phyloP scores from a whole-genome alignment of 768 basidiomycete species.

The Panaeolus papilionaceus region DNA sequence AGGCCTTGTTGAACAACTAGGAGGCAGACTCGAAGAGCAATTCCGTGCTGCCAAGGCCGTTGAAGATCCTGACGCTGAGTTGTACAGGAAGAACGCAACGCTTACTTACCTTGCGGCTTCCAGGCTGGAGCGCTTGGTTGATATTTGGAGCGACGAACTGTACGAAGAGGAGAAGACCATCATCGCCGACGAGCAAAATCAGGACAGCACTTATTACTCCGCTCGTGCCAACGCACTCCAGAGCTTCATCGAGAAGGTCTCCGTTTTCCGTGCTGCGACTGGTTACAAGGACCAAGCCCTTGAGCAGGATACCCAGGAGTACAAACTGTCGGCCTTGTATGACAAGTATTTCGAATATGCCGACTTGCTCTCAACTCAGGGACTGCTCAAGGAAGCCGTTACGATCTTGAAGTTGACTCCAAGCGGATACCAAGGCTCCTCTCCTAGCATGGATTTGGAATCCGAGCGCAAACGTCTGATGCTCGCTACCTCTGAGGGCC shows the following conservation, averaged over 20 bases:
- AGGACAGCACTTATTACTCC: conserved; percentile 67
- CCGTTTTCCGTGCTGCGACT: conserved; percentile 90
- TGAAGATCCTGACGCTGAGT: conserved; percentile 49
- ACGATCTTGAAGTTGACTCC: conserved; percentile 84
- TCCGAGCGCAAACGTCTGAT: conserved; percentile 47
- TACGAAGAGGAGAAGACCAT: conserved; percentile 78
- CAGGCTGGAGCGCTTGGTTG: conserved; percentile 84
- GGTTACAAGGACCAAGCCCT: conserved; percentile 81
- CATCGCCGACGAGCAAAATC: conserved; percentile 43
- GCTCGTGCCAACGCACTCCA: conserved; percentile 88
- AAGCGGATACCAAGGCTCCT: conserved; percentile 70
- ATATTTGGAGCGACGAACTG: conserved; percentile 93
- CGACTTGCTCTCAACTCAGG: conserved; percentile 88
- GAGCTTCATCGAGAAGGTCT: conserved; percentile 95
- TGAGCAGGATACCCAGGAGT: conserved; percentile 54
- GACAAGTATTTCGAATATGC: conserved; percentile 97
- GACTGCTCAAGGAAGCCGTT: conserved; percentile 84
- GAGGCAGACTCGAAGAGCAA: conserved; percentile 88
- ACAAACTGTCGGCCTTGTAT: conserved; percentile 86
- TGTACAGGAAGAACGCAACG: conserved; percentile 86
- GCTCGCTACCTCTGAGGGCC: conserved; percentile 36
- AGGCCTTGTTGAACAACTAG: conserved; percentile 90
- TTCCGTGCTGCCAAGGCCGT: conserved; percentile 63
- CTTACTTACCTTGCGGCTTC: conserved; percentile 94
- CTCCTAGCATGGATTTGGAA: conserved; percentile 42